Evolutionary conservation across 2,329 filamentous ascomycete species (phyloP).

Genomic region (Ceratocystis papillata): DNA sequence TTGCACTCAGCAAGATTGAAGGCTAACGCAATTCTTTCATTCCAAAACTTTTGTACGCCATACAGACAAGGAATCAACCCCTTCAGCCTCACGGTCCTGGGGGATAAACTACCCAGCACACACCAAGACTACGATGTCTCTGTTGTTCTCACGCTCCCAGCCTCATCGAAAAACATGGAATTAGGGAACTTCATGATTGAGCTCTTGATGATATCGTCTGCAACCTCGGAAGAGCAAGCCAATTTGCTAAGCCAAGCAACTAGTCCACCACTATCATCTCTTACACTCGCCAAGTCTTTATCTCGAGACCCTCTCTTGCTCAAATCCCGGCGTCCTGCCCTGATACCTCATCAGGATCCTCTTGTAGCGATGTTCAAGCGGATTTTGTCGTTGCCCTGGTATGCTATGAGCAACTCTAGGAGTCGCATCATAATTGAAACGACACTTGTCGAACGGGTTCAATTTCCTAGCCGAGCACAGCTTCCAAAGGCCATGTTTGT

Average conservation of each 20-base stretch:
- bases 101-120: slow-evolving; percentile 46
- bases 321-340: slow-evolving; percentile 59
- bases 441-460: slow-evolving; percentile 60
- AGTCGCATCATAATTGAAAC: slow-evolving; percentile 33
- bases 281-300: neutral
- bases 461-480: slow-evolving; percentile 42
- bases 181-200: slow-evolving; percentile 93
- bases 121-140: slow-evolving; percentile 77
- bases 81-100: slow-evolving; percentile 41
- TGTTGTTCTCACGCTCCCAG: slow-evolving; percentile 64
- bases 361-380: slow-evolving; percentile 53
- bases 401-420: slow-evolving; percentile 41
- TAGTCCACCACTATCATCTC: neutral
- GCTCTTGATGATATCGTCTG: slow-evolving; percentile 34
- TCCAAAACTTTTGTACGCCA: neutral
- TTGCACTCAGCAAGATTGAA: neutral
- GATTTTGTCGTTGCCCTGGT: slow-evolving; percentile 54
- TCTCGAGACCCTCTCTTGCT: slow-evolving; percentile 37
- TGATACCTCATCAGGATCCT: slow-evolving; percentile 68
- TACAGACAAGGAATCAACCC: slow-evolving; percentile 41
- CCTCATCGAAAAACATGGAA: slow-evolving; percentile 61
- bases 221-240: neutral
- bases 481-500: slow-evolving; percentile 41
- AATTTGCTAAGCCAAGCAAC: slow-evolving; percentile 5
- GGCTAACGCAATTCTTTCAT: neutral